These are phyloP conservation scores for Fomitopsis serialis DNA, from an alignment of 768 basidiomycete species.

Conservation along the genomic window DNA sequence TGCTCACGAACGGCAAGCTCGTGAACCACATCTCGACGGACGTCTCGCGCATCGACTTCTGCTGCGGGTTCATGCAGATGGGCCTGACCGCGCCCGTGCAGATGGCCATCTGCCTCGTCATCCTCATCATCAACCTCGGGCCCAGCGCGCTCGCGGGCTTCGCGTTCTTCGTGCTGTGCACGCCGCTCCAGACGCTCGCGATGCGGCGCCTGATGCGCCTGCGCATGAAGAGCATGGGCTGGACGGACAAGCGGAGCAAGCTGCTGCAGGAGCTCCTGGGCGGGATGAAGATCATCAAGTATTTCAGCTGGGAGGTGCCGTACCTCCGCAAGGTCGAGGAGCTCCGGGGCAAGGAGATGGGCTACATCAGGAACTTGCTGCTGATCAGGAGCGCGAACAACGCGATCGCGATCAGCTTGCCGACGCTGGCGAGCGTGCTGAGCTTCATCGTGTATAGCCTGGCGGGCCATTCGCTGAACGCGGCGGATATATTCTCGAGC, in stretches of 20 bases:
- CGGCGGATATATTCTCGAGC: slow-evolving; percentile 78
- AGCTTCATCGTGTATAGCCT: slow-evolving; percentile 74
- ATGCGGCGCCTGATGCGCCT: slow-evolving; percentile 71
- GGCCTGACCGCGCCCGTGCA: slow-evolving; percentile 75
- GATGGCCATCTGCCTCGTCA: slow-evolving; percentile 67
- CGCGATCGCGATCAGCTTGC: slow-evolving; percentile 66
- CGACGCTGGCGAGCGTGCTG: slow-evolving; percentile 73
- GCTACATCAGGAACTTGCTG: slow-evolving; percentile 64
- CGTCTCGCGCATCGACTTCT: slow-evolving; percentile 88
- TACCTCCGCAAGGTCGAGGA: slow-evolving; percentile 70
- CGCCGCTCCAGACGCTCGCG: slow-evolving; percentile 64
- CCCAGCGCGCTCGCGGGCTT: slow-evolving; percentile 51
- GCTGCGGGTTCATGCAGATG: slow-evolving; percentile 76
- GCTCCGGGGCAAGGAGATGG: slow-evolving; percentile 69
- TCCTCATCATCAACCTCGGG: slow-evolving; percentile 72
- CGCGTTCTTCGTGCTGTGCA: slow-evolving; percentile 60
- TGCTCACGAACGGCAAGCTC: slow-evolving; percentile 81
- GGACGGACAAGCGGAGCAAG: slow-evolving; percentile 89
- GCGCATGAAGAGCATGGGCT: slow-evolving; percentile 72
- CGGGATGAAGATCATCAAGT: slow-evolving; percentile 90
- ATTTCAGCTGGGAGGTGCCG: slow-evolving; percentile 84
- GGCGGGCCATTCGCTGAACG: slow-evolving; percentile 60
- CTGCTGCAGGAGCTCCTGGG: slow-evolving; percentile 84
- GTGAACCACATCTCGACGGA: slow-evolving; percentile 94
- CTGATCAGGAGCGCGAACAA: slow-evolving; percentile 62